Evolutionary conservation across 768 basidiomycete species (phyloP).

Genomic region (Calvatia gigantea): DNA sequence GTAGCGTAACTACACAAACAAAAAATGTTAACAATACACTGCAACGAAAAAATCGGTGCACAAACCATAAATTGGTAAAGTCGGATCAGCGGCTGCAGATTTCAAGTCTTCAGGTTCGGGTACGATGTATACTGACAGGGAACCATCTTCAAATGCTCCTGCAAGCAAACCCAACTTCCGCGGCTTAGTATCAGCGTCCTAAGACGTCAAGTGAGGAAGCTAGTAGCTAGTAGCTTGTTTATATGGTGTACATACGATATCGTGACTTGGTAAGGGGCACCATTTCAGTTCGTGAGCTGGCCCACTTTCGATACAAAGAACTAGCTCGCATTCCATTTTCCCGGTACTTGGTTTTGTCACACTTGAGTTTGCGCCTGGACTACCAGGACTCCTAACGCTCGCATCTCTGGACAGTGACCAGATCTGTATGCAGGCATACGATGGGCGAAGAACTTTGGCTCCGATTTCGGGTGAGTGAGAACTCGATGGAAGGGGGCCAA

Average conservation of each 20-base stretch:
- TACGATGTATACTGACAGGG: conserved; percentile 71
- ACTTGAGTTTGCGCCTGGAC: conserved; percentile 9
- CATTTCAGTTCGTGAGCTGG: conserved; percentile 82
- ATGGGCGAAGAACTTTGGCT: conserved; percentile 49
- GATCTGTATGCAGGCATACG: conserved; percentile 75
- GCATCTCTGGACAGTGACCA: conserved; percentile 52
- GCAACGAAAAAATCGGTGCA: background rate
- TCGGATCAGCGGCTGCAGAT: conserved; percentile 21
- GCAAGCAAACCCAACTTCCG: conserved; percentile 81
- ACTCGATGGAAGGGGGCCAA: conserved; percentile 68
- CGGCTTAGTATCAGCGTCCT: conserved; percentile 18
- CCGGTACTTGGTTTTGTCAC: conserved; percentile 29
- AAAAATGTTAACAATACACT: background rate
- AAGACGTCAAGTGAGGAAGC: background rate
- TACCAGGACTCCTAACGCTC: conserved; percentile 1
- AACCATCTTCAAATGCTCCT: conserved; percentile 86
- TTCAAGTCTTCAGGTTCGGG: conserved; percentile 68
- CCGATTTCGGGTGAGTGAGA: conserved; percentile 68
- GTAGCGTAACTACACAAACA: conserved; percentile 44
- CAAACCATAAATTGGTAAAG: conserved; percentile 49
- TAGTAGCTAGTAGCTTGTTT: background rate
- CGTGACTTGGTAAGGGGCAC: conserved; percentile 88
- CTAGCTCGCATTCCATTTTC: conserved; percentile 74
- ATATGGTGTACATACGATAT: conserved; percentile 30
- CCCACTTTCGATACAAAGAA: conserved; percentile 80